phyloP scores from a whole-genome alignment of 768 basidiomycete genomes.

The Phallus indusiatus region DNA sequence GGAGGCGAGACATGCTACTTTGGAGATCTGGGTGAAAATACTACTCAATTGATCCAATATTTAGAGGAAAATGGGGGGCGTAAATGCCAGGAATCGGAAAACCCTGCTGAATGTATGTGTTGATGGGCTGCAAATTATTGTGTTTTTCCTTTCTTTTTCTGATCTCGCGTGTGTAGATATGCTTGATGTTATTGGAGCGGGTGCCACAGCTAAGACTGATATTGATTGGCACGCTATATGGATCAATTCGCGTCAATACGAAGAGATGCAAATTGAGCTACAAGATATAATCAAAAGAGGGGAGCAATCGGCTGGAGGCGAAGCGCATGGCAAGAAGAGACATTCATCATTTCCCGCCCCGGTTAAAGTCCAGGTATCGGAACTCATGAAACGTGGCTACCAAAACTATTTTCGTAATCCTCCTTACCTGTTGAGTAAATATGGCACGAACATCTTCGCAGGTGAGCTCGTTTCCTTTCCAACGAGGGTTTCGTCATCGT shows the following conservation, averaged over 20 bases:
- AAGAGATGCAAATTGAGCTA: conserved; percentile 41
- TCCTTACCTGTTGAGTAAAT: conserved; percentile 44
- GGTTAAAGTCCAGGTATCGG: conserved; percentile 39
- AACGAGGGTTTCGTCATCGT: not conserved
- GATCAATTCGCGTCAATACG: conserved; percentile 43
- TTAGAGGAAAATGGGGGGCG: conserved; percentile 64
- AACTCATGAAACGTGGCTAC: conserved; percentile 36
- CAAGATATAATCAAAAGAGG: conserved; percentile 32
- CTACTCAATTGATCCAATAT: conserved; percentile 59
- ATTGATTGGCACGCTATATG: conserved; percentile 56
- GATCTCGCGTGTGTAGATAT: conserved; percentile 20
- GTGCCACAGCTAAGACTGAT: conserved; percentile 46
- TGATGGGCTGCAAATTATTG: conserved; percentile 6
- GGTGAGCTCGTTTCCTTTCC: not conserved
- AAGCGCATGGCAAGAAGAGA: conserved; percentile 21
- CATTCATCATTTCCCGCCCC: conserved; percentile 42
- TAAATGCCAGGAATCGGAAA: conserved; percentile 53
- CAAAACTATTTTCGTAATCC: conserved; percentile 47
- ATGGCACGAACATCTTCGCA: conserved; percentile 20
- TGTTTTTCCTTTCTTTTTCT: not conserved
- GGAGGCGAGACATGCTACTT: conserved; percentile 75
- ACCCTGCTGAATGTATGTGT: conserved; percentile 51
- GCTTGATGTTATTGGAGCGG: conserved; percentile 68
- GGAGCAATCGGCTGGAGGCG: conserved; percentile 17
- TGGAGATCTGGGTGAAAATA: conserved; percentile 50